A percentile compares a stretch with the other conserved stretches of the same genome.
Conservation (phyloP, 495 filamentous ascomycete genomes). For the Tuber brumale region DNA sequence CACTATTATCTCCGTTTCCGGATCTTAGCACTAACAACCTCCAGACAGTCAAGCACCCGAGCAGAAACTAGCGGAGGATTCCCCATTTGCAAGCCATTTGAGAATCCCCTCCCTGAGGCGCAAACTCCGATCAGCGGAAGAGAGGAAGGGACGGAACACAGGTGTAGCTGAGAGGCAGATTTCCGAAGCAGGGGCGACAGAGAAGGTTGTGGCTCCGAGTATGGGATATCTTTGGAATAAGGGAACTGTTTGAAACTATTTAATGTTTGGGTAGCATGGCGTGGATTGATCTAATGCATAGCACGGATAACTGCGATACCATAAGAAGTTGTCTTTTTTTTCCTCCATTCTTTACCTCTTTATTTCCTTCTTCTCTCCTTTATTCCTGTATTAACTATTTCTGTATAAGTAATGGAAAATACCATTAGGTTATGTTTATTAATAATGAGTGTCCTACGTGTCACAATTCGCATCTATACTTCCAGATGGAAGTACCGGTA, state of each 20-base stretch:
- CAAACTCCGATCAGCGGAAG: slow-evolving; percentile 13
- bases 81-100: slow-evolving; percentile 18
- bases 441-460: neutral
- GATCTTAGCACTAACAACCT: neutral
- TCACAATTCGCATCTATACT: neutral
- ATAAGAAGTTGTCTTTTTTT: neutral
- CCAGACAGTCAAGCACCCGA: slow-evolving; percentile 6
- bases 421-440: neutral
- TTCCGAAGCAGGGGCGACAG: neutral
- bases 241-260: slow-evolving; percentile 15
- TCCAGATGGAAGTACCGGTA: neutral
- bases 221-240: slow-evolving; percentile 23
- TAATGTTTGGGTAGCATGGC: neutral
- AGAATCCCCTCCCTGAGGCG: slow-evolving; percentile 13
- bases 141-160: slow-evolving; percentile 8
- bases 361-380: neutral
- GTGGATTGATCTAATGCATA: neutral
- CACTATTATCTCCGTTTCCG: neutral
- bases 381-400: neutral
- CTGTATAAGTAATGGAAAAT: neutral
- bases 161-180: slow-evolving; percentile 12
- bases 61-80: slow-evolving; percentile 14
- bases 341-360: neutral
- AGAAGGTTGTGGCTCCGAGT: slow-evolving; percentile 2
- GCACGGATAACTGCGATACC: neutral